phyloP scores from a whole-genome alignment of 257 asterid genomes.

The Lycium ferocissimum region DNA sequence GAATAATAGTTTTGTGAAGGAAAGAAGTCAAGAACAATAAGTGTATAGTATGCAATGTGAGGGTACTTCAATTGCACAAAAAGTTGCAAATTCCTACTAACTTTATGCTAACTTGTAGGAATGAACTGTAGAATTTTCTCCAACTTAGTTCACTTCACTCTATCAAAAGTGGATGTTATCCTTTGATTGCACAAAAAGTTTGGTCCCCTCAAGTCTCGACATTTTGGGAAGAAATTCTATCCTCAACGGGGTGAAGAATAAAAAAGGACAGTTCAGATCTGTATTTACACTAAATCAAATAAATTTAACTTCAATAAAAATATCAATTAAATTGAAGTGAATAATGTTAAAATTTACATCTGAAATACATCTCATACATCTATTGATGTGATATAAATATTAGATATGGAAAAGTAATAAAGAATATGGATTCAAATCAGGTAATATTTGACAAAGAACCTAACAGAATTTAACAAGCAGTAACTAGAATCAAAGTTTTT shows the following conservation, averaged over 20 bases:
- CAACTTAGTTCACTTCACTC: constrained; percentile 12
- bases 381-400: too few species aligned
- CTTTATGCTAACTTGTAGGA: constrained; percentile 29
- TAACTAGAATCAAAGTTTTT: too few species aligned
- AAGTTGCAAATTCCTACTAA: constrained; percentile 29
- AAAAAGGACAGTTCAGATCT: neutral
- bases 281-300: neutral
- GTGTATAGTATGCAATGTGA: neutral
- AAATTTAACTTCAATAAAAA: neutral
- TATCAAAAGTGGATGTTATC: constrained; percentile 25
- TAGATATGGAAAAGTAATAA: too few species aligned
- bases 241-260: neutral
- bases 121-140: neutral
- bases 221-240: neutral
- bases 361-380: too few species aligned
- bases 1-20: constrained; percentile 20
- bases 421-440: too few species aligned
- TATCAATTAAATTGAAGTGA: neutral
- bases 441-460: too few species aligned
- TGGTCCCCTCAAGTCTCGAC: constrained; percentile 7
- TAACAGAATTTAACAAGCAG: too few species aligned
- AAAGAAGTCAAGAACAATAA: neutral
- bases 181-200: constrained; percentile 42
- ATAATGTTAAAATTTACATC: neutral
- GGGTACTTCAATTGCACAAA: constrained; percentile 28